Conservation (phyloP, 2,329 filamentous ascomycete genomes). For the Botrytis hyacinthi region DNA sequence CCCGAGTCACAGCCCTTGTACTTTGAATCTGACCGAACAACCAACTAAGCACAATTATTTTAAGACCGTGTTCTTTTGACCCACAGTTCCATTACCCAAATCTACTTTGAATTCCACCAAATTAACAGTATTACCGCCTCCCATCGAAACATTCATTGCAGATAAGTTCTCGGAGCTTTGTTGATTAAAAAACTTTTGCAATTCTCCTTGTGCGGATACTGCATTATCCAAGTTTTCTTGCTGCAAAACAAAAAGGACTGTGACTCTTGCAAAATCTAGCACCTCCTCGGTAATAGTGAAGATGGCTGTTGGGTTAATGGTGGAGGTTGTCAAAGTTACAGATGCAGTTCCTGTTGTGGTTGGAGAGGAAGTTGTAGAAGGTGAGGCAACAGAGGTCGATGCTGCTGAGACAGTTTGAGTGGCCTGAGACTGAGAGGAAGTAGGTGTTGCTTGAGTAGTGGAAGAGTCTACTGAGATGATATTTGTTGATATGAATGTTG, state of each 20-base stretch:
- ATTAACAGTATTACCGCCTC: conserved; percentile 31
- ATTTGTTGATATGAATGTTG: conserved; percentile 21
- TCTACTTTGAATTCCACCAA: conserved; percentile 24
- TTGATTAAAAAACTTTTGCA: conserved; percentile 55
- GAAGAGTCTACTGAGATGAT: conserved; percentile 8
- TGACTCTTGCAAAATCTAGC: conserved; percentile 62
- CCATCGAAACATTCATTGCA: conserved; percentile 35
- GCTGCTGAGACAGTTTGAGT: not conserved
- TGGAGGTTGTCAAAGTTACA: conserved; percentile 21
- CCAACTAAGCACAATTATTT: not conserved
- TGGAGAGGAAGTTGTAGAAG: conserved; percentile 22
- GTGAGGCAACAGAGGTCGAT: conserved; percentile 13
- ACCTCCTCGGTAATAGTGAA: conserved; percentile 55
- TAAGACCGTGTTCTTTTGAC: not conserved
- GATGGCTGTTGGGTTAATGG: conserved; percentile 25
- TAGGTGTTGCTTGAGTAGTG: not conserved
- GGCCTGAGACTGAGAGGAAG: not conserved
- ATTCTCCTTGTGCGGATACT: conserved; percentile 50
- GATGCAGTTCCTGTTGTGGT: conserved; percentile 22
- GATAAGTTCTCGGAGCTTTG: conserved; percentile 15
- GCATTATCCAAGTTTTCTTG: conserved; percentile 51
- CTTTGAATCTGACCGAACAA: not conserved
- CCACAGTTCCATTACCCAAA: conserved; percentile 6
- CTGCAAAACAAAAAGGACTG: conserved; percentile 61
- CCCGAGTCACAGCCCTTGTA: not conserved